Evolutionary conservation across 306 rosid species (phyloP).

Genomic region (Pachyrhizus erosus): DNA sequence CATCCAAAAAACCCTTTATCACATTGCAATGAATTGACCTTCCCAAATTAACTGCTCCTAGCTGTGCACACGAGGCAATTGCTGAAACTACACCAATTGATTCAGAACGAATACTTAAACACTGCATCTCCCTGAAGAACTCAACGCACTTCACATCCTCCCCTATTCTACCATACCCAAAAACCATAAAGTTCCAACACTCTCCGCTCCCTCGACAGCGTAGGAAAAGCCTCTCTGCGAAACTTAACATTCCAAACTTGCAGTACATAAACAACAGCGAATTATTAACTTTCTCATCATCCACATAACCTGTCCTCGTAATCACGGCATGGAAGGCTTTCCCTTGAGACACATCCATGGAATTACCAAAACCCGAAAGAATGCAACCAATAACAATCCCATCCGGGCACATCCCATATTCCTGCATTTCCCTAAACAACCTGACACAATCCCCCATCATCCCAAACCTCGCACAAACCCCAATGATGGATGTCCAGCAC

Average conservation of each 20-base stretch:
- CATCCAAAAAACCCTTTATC: background rate
- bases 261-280: background rate
- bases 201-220: background rate
- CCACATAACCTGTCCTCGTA: background rate
- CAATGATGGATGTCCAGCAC: background rate
- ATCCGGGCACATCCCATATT: background rate
- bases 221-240: background rate
- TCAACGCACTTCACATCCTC: background rate
- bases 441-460: background rate
- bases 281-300: slow-evolving; percentile 18
- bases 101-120: background rate
- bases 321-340: slow-evolving; percentile 7
- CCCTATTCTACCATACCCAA: background rate
- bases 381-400: slow-evolving; percentile 5
- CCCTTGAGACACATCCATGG: background rate
- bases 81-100: background rate
- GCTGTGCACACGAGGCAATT: background rate
- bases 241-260: background rate
- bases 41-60: background rate
- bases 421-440: slow-evolving; percentile 13
- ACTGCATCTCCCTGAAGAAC: slow-evolving; percentile 12
- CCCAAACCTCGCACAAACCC: slow-evolving; percentile 12
- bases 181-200: background rate
- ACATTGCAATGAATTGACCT: slow-evolving; percentile 15
- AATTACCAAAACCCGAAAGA: background rate